Base-by-base conservation (phyloP, 805 yeast species). In the Saccharomyces cerevisiae region DNA sequence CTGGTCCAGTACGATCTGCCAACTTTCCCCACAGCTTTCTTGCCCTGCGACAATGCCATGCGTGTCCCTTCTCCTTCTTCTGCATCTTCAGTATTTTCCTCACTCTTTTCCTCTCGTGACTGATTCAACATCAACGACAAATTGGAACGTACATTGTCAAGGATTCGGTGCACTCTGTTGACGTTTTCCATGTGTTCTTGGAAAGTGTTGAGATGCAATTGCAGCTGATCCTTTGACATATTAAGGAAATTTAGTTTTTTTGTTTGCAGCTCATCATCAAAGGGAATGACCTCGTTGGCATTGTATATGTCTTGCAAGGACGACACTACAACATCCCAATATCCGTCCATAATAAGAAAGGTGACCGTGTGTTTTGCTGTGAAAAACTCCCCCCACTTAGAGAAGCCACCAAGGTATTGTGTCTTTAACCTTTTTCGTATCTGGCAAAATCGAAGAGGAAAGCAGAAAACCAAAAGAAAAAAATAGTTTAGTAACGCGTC, bases 251-350 rank as follows among this genome's bases (percentile, higher is more conserved):
- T 70, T 1, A 65, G 67, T 46, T 61, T 66, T 47, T 59, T 70
- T 6, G 61, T 48, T n/a, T 60, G 63, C 32, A 58, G 55, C 26
- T 65, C 61, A 32, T 70, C 73, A 57, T 83, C 84, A 54, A 85
- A 79, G 2, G 78, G 67, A 4, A 73, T 65, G 13, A 78, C 73
- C 59, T 82, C 87, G 61, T 83, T 83, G 28, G 81, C 75, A 57
- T 80, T 84, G 66, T 82, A 82, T 10, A 84, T 76, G 60, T 85
- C 90, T 64, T 85, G 90, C 21, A 85, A 70, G 1, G 86, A 82
- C 6, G 89, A 76, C 2, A 82, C 72, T 5, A 83, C 83, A 30
- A 79, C 77, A 60, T 83, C 87, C 92, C 92, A 85, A 60, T 80
- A 77, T 1, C 85, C 82, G 27, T 80, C 84, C 75, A 79, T 77